Evolutionary conservation across 2,329 filamentous ascomycete genomes (phyloP), one percentile per base, ranked within the genome.

Genomic region (Fusarium sp.): DNA sequence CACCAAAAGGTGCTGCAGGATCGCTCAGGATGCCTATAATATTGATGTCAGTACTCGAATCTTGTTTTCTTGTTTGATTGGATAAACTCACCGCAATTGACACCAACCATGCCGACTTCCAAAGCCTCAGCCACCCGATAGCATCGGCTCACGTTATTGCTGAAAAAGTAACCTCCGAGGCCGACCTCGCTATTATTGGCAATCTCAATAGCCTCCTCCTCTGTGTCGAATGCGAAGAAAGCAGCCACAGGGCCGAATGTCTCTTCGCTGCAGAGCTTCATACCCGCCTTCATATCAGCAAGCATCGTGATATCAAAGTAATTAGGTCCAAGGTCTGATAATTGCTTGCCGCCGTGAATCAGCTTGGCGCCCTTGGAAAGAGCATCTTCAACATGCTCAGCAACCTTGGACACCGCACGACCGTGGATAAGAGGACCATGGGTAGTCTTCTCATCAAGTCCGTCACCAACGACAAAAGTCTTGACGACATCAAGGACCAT

Each of bases 181-280:
- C 89, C 89, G 22, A 91, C 88, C 53, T 90, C 87, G 1, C 86
- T 79, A 12, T 76, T 71, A 71, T 92, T 92, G 3, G 89, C 88
- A 53, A 88, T 77, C 52, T 84, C 80, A 26, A 91, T 82, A 19
- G 90, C 89, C 61, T 92, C 88, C 46, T 87, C 85, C 73, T 87
- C 86, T 70, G 83, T 87, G 35, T 89, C 81, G 73, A 91, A 91
- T 22, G 82, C 79, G 77, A 91, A 91, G 11, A 91, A 76, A 1
- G 86, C 88, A 0, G 88, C 89, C 2, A 91, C 84, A 6, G 89
- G 89, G 1, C 89, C 89, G 65, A 92, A 91, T 0, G 88, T 91
- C 75, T 91, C 89, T 68, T 92, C 89, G 2, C 79, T 78, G 25
- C 86, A 83, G 44, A 91, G 77, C 56, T 82, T 77, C 89, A 91